Percentiles rank a stretch among this genome's conserved stretches.
Conservation (phyloP, 352 stramenopile species). For the Blastocystis sp. region DNA sequence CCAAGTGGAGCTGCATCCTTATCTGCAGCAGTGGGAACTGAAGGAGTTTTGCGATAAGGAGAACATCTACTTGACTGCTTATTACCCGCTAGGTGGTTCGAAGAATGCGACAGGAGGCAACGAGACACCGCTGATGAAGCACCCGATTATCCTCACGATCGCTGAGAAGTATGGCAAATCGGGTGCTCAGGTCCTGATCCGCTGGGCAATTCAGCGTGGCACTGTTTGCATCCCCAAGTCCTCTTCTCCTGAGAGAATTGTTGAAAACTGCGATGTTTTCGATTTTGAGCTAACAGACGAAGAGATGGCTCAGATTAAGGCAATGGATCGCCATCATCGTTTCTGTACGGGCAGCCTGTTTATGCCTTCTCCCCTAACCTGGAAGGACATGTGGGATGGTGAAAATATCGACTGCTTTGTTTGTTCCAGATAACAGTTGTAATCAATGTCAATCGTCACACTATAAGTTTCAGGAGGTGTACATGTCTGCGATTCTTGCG, state of each 20-base stretch:
- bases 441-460: background rate
- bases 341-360: background rate
- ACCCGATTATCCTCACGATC: constrained; percentile 62
- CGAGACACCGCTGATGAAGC: constrained; percentile 53
- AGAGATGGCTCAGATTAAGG: constrained; percentile 63
- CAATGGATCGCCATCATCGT: constrained; percentile 41
- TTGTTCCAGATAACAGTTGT: constrained; percentile 6
- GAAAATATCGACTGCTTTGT: constrained; percentile 13
- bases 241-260: constrained; percentile 64
- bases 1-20: constrained; percentile 75
- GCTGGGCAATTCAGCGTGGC: constrained; percentile 70
- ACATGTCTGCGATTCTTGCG: too few relatives aligned
- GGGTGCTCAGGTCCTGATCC: constrained; percentile 69
- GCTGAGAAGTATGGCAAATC: constrained; percentile 65
- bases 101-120: background rate
- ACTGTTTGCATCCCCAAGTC: constrained; percentile 70
- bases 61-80: constrained; percentile 69
- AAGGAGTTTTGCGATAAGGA: constrained; percentile 68
- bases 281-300: constrained; percentile 65
- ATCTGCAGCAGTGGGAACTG: constrained; percentile 69
- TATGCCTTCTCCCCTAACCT: background rate
- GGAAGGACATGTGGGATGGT: constrained; percentile 44
- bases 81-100: constrained; percentile 69
- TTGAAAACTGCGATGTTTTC: constrained; percentile 66
- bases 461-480: too few relatives aligned